Evolutionary conservation across 371 early-diverging fungal genomes (phyloP).

Genomic region (Rhizopus delemar): DNA sequence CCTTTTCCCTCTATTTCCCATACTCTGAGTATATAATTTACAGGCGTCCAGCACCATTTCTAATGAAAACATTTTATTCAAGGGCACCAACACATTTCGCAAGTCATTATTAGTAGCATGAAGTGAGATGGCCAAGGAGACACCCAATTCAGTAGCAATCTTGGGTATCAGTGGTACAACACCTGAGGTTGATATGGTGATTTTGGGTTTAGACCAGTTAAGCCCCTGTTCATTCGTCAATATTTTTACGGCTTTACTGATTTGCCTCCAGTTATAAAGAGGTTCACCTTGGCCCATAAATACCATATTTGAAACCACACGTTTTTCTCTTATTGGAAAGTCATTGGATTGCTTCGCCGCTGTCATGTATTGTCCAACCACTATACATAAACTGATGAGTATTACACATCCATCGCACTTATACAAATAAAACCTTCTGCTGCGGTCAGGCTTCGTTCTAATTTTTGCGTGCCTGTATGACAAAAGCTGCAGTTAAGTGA

Average conservation of each 20-base stretch:
- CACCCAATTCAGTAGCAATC: constrained; percentile 75
- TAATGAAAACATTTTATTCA: constrained; percentile 82
- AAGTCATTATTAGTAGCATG: constrained; percentile 84
- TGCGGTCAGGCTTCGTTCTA: constrained; percentile 74
- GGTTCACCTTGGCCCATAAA: constrained; percentile 96
- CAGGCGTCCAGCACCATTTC: constrained; percentile 72
- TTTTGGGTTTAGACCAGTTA: constrained; percentile 68
- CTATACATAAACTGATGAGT: constrained; percentile 22
- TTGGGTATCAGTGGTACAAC: constrained; percentile 80
- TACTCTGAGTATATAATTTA: constrained; percentile 56
- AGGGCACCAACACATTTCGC: constrained; percentile 82
- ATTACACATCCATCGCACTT: too few relatives aligned
- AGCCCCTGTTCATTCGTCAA: constrained; percentile 76
- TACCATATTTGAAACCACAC: constrained; percentile 77
- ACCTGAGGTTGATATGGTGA: constrained; percentile 90
- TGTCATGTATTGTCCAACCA: constrained; percentile 85
- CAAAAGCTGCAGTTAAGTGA: constrained; percentile 87
- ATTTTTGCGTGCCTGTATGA: constrained; percentile 90
- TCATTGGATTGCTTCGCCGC: constrained; percentile 64
- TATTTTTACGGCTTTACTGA: constrained; percentile 69
- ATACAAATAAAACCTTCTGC: constrained; percentile 51
- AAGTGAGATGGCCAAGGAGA: constrained; percentile 84
- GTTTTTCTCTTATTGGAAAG: constrained; percentile 49
- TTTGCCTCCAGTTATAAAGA: constrained; percentile 79
- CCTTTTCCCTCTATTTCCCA: constrained; percentile 52